Base-by-base conservation (phyloP, 2,329 filamentous ascomycete genomes). In the Diplodia corticola region DNA sequence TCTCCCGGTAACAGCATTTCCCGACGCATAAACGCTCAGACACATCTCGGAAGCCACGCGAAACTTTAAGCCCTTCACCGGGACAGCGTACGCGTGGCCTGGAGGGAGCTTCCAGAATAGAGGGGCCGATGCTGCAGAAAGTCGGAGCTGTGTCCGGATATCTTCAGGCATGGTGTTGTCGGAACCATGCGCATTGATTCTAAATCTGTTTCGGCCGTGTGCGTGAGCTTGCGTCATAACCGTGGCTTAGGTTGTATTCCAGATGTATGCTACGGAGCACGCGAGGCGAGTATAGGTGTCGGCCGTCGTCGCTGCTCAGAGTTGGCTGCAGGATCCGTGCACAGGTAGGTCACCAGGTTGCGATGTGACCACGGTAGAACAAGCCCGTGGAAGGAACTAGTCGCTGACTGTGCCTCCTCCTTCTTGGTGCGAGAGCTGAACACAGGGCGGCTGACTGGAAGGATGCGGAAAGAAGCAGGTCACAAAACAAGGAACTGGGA, bases 11-110 rank as follows among this genome's bases (percentile, higher is more conserved):
- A n/a, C 22, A 49, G 20, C 48, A 49, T 28, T 33, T 28, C 35
- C 57, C 57, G 57, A 35, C 40, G 57, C 57, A 61, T 61, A 20
- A 49, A 61, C 57, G 57, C 57, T 28, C n/a, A 35, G 44, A 49
- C 44, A 10, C 12, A 28, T 28, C 30, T 49, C 40, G 30, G 55
- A 33, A 61, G 4, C 22, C 57, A n/a, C 26, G 28, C 57, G 57
- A 61, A 61, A 61, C 57, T 20, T n/a, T 44, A 48, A 48, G 13
- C 30, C 17, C 44, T 49, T 28, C 57, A 61, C 57, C 44, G 33
- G 40, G 20, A 35, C 15, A 17, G 26, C 22, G n/a, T 44, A 61
- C 44, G 57, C 57, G 57, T 61, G 57, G 57, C 57, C 26, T 22
- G 7, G 22, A 49, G 40, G 33, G 22, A 40, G 33, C 37, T 61